Evolutionary conservation across 1,284 basidiomycete genomes (phyloP), one percentile per base, ranked within the genome.

Genomic region (Tilletia caries): DNA sequence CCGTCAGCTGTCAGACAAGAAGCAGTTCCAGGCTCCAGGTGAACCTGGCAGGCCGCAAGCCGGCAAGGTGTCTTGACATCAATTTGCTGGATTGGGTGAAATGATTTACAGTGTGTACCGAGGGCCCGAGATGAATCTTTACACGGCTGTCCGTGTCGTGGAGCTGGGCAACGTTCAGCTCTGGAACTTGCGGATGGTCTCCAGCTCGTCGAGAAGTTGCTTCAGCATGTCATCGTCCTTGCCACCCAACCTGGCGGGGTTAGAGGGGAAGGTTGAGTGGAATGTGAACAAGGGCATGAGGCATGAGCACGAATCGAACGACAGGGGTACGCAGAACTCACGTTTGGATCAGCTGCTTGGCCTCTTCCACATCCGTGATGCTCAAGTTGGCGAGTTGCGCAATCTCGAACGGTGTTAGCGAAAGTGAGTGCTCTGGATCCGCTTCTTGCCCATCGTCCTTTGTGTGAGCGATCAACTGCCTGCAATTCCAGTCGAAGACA

Each of bases 301-400:
- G 46, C 34, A 33, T 15, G 32, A 15, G n/a, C 34, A 5, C 18
- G 64, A 29, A 15, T 65, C 6, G 32, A 32, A 41, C 25, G 34
- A 29, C 18, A 69, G 20, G 12, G 5, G 27, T 29, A 62, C 69
- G 12, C 29, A 48, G 43, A 13, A 73, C 70, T 67, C 68, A 77
- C 52, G 92, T 95, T 3, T 93, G 93, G 66, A 96, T 87, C 67
- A 94, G 87, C 77, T 92, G 93, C 85, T 93, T 95, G 20, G 93
- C 91, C 83, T 95, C 93, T 74, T 95, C 93, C 2, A 91, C 88
- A 73, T 90, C 89, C 50, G 89, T 91, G 18, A 93, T 92, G 79
- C 91, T 92, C 68, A 96, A 84, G 79, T 95, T 95, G 27, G 92
- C 92, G 60, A 96, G 90, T 79, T 95, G 93, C 1, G 92, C 93